Evolutionary conservation across 345 rosid species (phyloP), one percentile per base, ranked within the genome.

Genomic region (Brassica rapa): DNA sequence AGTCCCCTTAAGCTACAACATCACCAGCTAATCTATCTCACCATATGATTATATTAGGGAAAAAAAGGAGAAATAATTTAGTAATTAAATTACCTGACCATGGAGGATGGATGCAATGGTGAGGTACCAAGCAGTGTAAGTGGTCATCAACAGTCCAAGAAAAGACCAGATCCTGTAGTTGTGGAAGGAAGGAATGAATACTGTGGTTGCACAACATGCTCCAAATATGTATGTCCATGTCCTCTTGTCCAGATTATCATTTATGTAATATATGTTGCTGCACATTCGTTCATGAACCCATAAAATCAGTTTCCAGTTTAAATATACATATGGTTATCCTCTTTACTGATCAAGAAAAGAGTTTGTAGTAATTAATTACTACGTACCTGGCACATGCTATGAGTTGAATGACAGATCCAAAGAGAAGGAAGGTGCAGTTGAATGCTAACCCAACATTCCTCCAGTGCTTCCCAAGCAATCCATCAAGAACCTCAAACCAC

Each of bases 401-500:
- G 89, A 94, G 97, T 66, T 94, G 98, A 86, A 94, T 94, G 69
- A 94, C 98, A 81, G 98, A 94, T 88, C 98, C 98, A 85, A 94
- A 92, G 77, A 94, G 88, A 79, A 94, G 98, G 79, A 94, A 94
- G 12, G 98, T 94, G 86, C 98, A 94, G 83, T 94, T 92, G 74
- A 94, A 94, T 16, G 97, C 98, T 87, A 94, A 86, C 37, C 98
- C 98, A 84, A 91, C 98, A 81, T 94, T 94, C 85, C 98, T 92
- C 98, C 98, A 94, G 33, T 94, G 88, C 79, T 86, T 94, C 79
- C 98, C 98, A 70, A 94, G 95, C 43, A 94, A 86, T 30, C 98
- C 98, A 84, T 94, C 98, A 71, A 94, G 98, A 83, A 94, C 98
- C 78, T 94, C 98, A 66, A 94, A 94, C 98, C 98, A 94, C 97